These are phyloP conservation scores for Aechmea fasciata DNA, from an alignment of 176 grass and related monocot species.

Conservation along the genomic window DNA sequence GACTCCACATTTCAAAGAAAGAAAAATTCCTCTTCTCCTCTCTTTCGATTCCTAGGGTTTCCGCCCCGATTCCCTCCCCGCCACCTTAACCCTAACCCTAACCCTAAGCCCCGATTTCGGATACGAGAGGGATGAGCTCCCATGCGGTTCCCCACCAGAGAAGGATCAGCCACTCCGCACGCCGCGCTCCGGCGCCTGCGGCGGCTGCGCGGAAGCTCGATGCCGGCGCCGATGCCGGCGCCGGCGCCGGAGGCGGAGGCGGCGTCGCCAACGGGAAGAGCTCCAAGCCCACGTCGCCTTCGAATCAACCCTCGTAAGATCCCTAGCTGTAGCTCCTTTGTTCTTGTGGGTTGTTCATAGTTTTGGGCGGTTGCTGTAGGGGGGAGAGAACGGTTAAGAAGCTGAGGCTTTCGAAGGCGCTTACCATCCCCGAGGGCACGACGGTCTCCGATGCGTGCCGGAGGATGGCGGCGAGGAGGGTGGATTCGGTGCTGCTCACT, in stretches of 20 bases:
- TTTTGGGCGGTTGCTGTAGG: slow-evolving; percentile 14
- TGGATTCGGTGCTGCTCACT: slow-evolving; percentile 84
- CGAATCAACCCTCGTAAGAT: neutral
- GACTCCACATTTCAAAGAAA: neutral
- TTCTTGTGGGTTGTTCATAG: neutral
- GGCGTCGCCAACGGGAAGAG: slow-evolving; percentile 1
- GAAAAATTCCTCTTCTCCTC: neutral
- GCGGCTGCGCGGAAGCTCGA: neutral
- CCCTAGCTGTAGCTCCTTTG: neutral
- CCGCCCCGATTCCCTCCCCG: neutral
- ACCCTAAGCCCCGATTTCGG: neutral
- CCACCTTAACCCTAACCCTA: neutral
- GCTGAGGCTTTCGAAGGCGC: slow-evolving; percentile 80
- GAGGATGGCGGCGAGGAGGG: slow-evolving; percentile 69
- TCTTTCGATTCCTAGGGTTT: neutral
- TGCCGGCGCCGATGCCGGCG: neutral
- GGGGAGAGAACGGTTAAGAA: slow-evolving; percentile 96
- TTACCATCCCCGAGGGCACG: slow-evolving; percentile 86
- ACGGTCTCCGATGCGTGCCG: slow-evolving; percentile 84
- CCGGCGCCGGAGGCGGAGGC: neutral
- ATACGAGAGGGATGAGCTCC: neutral
- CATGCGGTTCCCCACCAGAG: neutral
- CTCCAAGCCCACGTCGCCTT: neutral
- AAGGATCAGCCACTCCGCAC: neutral
- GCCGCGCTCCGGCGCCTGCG: neutral